Base-by-base conservation (phyloP, 345 rosid genomes). In the Sonneratia caseolaris region DNA sequence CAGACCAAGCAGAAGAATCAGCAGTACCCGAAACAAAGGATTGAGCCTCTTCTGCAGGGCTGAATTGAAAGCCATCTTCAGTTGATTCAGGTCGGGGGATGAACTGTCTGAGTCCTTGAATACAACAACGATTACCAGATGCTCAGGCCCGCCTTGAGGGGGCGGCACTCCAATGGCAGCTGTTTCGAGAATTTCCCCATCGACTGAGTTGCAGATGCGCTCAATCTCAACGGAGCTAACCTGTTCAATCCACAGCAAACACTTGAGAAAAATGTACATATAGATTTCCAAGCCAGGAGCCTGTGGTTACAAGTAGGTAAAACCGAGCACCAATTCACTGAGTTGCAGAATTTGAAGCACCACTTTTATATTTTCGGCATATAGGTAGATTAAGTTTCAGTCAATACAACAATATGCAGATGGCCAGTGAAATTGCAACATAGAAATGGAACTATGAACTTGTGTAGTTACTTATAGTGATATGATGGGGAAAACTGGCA, bases 131-230 rank as follows among this genome's bases (percentile, higher is more conserved):
- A 95, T 86, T 70, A 86, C 82, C 71, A 95, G 79, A 53, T 70
- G 90, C 84, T 95, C 99, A 0, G 99, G 99, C 57, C 99, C 99
- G 0, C 99, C 99, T 12, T 71, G 80, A 4, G 88, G 85, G 68
- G 97, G 97, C 14, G 97, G 99, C 74, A 95, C 96, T 36, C 97
- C 97, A 12, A 95, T 81, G 11, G 99, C 97, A 27, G 97, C 97
- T 80, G 99, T 95, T 82, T 92, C 99, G 10, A 95, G 84, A 70
- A 95, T 55, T 62, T 66, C 78, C 51, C 76, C 82, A 74, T 95
- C 88, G 49, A 78, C 92, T 15, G 82, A 73, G 77, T 95, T 95
- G 75, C 99, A 95, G 32, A 95, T 81, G 32, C 97, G 88, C 68
- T 95, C 99, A 0, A 95, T 87, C 84, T 92, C 99, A 56, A 87